These are phyloP conservation scores for Acrocalymma vagum DNA, from an alignment of 2,329 filamentous ascomycete species.

Conservation along the genomic window DNA sequence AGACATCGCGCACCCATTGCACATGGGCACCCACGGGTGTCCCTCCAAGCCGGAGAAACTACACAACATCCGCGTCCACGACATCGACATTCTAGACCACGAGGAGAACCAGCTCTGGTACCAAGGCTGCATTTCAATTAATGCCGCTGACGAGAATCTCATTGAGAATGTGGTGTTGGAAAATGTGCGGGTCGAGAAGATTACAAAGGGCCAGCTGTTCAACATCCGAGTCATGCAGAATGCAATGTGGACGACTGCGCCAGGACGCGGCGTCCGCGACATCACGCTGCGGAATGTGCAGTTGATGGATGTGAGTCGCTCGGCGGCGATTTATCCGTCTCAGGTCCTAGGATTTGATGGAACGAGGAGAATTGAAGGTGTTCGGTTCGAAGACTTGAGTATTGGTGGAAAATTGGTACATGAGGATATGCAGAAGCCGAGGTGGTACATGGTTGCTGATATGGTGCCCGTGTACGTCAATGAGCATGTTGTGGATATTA, in stretches of 20 bases:
- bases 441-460: constrained; percentile 3
- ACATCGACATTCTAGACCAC: constrained; percentile 50
- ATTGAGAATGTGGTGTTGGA: constrained; percentile 37
- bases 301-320: not conserved
- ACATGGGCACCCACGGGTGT: constrained; percentile 50
- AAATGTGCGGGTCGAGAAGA: constrained; percentile 42
- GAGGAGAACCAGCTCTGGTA: constrained; percentile 46
- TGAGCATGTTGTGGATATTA: constrained; percentile 3
- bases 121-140: constrained; percentile 48
- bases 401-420: not conserved
- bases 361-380: not conserved
- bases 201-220: constrained; percentile 41
- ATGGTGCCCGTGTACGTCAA: constrained; percentile 3
- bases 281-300: constrained; percentile 18
- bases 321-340: constrained; percentile 1
- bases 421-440: constrained; percentile 2
- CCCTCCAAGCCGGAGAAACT: constrained; percentile 42
- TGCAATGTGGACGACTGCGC: constrained; percentile 43
- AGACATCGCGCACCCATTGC: constrained; percentile 46
- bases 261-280: constrained; percentile 42
- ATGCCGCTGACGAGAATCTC: constrained; percentile 43
- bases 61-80: constrained; percentile 35
- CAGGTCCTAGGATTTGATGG: constrained; percentile 2
- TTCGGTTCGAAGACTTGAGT: constrained; percentile 4
- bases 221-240: constrained; percentile 48